Evolutionary conservation across 352 stramenopile species (phyloP), one percentile per base, ranked within the genome.

Genomic region (Pilasporangium apinafurcum): DNA sequence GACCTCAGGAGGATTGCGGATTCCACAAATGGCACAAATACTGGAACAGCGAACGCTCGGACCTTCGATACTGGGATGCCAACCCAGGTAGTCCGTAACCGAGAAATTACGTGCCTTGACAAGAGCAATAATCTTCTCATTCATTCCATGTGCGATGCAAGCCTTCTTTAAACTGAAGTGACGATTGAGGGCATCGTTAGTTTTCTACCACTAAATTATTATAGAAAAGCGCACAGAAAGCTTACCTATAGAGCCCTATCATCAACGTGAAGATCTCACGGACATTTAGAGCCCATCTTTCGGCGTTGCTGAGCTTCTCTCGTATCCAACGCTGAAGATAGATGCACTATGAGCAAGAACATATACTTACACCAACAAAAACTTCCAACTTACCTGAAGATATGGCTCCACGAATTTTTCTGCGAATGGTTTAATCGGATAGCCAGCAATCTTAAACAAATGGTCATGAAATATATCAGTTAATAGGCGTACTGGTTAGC

Each of bases 361-460:
- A 44, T 35, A 12, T 35, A 16, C 22, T 8, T 36, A 4, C 20
- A 29, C 8, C 5, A 18, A 37, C 26, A 47, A 12, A 28, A 2
- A 26, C 6, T 16, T 18, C 18, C 27, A 20, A 34, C 39, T 31
- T 32, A 82, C 68, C 62, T 79, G 68, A n/a, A 86, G 53, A 44
- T 82, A 81, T 18, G 73, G 68, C 44, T 91, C 79, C 16, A 84
- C 69, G 56, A 80, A 83, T 38, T 83, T 83, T 14, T 69, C 63
- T n/a, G 79, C 75, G 48, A 91, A 91, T 4, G 79, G 79, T 29
- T 82, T 85, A 34, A 91, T 85, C 9, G 79, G 79, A 25, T 91
- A 91, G 2, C 79, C 76, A 32, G 79, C 68, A 36, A 88, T 81
- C 59, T 91, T 29, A 13, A 25, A 27, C n/a, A 43, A 18, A 44